Conservation (phyloP, 441 rosid genomes). For the Jatropha multifida region DNA sequence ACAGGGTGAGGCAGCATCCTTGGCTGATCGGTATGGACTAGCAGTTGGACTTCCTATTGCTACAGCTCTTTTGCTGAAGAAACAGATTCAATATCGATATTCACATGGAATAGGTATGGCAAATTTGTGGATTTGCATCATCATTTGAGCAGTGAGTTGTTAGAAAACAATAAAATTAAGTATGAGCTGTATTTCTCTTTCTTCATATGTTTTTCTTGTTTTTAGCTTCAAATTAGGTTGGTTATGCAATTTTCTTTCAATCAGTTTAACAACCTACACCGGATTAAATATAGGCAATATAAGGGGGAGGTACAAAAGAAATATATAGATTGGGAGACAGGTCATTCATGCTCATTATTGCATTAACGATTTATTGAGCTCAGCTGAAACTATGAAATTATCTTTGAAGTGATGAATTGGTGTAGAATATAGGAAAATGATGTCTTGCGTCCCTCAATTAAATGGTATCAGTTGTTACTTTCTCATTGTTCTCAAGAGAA, state of each 20-base stretch:
- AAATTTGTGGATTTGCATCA: background rate
- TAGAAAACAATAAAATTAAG: background rate
- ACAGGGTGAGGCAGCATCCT: conserved; percentile 90
- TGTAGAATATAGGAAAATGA: background rate
- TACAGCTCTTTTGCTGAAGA: conserved; percentile 70
- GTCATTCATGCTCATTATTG: too few relatives aligned
- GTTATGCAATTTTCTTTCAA: background rate
- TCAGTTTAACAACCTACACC: background rate
- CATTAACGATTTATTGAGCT: background rate
- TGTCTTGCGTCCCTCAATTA: background rate
- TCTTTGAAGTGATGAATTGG: background rate
- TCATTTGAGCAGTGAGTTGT: background rate
- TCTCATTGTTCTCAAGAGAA: background rate
- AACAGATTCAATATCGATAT: conserved; percentile 67
- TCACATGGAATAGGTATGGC: conserved; percentile 83
- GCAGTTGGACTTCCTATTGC: conserved; percentile 78
- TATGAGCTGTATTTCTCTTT: background rate
- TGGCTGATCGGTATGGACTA: conserved; percentile 79
- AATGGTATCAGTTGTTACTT: background rate
- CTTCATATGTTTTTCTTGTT: background rate
- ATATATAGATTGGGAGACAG: background rate
- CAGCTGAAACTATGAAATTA: background rate
- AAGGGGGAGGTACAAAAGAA: background rate
- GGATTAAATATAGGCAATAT: background rate
- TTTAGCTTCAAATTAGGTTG: background rate